Percentiles rank a stretch among this genome's conserved stretches.
phyloP scores from a whole-genome alignment of 345 rosid species.

The Rhodamnia rubescens region DNA sequence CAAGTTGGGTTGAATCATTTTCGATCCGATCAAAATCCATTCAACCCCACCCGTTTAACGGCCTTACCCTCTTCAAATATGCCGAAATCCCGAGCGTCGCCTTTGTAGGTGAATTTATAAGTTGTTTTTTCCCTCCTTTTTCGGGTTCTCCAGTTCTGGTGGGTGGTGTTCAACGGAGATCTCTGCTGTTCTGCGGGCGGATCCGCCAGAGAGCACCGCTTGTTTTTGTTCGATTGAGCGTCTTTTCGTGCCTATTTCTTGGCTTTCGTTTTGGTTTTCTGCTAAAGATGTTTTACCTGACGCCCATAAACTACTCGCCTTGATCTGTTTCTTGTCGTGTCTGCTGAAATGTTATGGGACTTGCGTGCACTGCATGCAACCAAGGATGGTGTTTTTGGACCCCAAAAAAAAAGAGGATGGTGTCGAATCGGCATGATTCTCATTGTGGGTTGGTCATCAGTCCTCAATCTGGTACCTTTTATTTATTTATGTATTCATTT shows the following conservation, averaged over 20 bases:
- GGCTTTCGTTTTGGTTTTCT: not conserved
- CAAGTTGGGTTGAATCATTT: no score
- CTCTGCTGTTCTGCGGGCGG: not conserved
- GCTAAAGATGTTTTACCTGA: not conserved
- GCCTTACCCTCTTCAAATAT: no score
- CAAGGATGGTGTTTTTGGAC: no score
- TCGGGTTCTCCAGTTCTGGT: no score
- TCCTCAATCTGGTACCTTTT: not conserved
- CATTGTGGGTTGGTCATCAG: not conserved
- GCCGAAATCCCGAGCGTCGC: slow-evolving; percentile 52
- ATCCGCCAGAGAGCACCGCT: not conserved
- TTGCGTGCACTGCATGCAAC: not conserved
- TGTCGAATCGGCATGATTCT: not conserved
- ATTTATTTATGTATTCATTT: not conserved
- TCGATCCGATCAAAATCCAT: no score
- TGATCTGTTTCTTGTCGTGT: not conserved
- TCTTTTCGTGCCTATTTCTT: not conserved
- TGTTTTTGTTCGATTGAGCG: not conserved
- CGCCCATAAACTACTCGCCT: not conserved
- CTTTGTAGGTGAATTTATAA: slow-evolving; percentile 34
- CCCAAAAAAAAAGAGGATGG: no score
- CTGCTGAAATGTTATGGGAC: not conserved
- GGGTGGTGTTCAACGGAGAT: no score
- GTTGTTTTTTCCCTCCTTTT: not conserved
- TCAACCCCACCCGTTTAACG: no score